A percentile compares a stretch with the other conserved stretches of the same genome.
phyloP scores from a whole-genome alignment of 2,329 filamentous ascomycete genomes.

The Stachybotrys echinatus region DNA sequence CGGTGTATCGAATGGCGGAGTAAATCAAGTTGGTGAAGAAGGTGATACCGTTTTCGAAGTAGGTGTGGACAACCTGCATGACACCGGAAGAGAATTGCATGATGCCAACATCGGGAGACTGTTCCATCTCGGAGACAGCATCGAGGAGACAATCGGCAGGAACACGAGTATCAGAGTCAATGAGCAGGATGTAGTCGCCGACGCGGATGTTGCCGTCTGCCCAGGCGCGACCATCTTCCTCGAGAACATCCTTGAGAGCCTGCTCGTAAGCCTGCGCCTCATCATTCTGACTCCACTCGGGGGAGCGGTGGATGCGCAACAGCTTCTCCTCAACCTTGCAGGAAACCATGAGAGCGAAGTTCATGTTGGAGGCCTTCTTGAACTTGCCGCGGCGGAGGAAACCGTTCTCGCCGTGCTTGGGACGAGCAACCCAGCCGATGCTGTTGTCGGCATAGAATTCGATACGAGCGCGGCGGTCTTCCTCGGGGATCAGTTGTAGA shows the following conservation, averaged over 20 bases:
- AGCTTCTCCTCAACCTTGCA: conserved; percentile 68
- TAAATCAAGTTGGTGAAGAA: conserved; percentile 74
- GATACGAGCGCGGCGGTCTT: conserved; percentile 57
- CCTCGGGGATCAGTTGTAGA: conserved; percentile 60
- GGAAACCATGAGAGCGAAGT: conserved; percentile 63
- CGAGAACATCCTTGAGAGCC: conserved; percentile 60
- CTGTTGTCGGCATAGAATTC: conserved; percentile 65
- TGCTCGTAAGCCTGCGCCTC: conserved; percentile 62
- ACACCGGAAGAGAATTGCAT: conserved; percentile 74
- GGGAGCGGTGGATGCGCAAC: conserved; percentile 46
- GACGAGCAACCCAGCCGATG: conserved; percentile 65
- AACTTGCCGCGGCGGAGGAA: conserved; percentile 62
- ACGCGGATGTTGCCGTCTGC: conserved; percentile 82
- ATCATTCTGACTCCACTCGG: conserved; percentile 62
- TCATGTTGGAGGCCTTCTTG: conserved; percentile 71
- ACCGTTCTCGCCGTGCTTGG: conserved; percentile 57
- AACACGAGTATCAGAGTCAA: conserved; percentile 76
- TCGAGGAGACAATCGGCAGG: conserved; percentile 73
- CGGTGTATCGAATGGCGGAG: conserved; percentile 71
- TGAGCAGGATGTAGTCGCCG: conserved; percentile 72
- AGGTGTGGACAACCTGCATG: conserved; percentile 72
- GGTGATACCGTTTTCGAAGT: conserved; percentile 66
- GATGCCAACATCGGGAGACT: conserved; percentile 71
- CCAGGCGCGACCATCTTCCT: conserved; percentile 66
- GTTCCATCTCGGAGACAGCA: conserved; percentile 77